Evolutionary conservation across 2,329 filamentous ascomycete genomes (phyloP).

Genomic region (Shiraia sp.): DNA sequence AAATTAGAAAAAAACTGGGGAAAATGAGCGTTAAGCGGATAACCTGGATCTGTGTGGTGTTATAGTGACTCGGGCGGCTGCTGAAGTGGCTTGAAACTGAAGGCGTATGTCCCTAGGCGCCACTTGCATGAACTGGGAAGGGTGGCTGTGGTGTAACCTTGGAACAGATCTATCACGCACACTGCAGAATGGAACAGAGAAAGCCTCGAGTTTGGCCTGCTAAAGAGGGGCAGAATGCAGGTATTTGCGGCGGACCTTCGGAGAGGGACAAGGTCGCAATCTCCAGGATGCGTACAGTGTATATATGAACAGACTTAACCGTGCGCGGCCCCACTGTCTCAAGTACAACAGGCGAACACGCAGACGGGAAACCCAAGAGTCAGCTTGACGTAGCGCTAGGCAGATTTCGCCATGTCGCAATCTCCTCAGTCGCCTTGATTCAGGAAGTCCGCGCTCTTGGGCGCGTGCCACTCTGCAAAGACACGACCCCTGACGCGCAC

Average conservation of each 20-base stretch:
- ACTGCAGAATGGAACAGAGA: slow-evolving; percentile 22
- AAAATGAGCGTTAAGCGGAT: slow-evolving; percentile 3
- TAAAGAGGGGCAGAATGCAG: not conserved
- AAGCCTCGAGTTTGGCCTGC: not conserved
- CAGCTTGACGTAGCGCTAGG: slow-evolving; percentile 5
- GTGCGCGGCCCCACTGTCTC: slow-evolving; percentile 16
- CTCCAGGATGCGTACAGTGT: slow-evolving; percentile 2
- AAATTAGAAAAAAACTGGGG: slow-evolving; percentile 1
- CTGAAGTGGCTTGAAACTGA: slow-evolving; percentile 32
- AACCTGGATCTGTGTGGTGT: slow-evolving; percentile 4
- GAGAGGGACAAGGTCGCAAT: not conserved
- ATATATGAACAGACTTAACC: slow-evolving; percentile 8
- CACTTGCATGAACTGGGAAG: slow-evolving; percentile 25
- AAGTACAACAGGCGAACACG: slow-evolving; percentile 12
- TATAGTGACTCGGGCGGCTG: slow-evolving; percentile 22
- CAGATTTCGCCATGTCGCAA: not conserved
- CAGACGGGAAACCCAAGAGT: slow-evolving; percentile 10
- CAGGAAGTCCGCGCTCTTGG: slow-evolving; percentile 3
- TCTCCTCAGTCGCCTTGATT: not conserved
- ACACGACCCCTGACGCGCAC: slow-evolving; percentile 8
- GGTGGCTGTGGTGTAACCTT: slow-evolving; percentile 17
- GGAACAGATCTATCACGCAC: slow-evolving; percentile 14
- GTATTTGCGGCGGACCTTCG: not conserved
- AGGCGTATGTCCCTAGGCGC: slow-evolving; percentile 32
- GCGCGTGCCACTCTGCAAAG: slow-evolving; percentile 2